phyloP scores from a whole-genome alignment of 257 asterid species.

The Ehretia macrophylla region DNA sequence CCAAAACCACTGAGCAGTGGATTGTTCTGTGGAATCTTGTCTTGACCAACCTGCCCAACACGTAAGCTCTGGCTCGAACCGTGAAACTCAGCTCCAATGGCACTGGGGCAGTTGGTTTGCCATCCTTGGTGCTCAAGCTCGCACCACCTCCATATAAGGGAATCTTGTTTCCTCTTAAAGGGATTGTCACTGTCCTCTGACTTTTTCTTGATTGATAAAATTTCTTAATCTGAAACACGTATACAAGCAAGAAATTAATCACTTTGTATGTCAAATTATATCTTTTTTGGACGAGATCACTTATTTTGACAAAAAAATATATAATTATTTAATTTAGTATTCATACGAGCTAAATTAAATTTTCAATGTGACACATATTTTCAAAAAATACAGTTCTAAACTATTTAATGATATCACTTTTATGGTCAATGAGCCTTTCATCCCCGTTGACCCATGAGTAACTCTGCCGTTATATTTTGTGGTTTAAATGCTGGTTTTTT shows the following conservation, averaged over 20 bases:
- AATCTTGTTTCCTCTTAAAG: constrained; percentile 40
- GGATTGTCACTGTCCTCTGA: constrained; percentile 44
- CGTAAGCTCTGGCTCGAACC: constrained; percentile 71
- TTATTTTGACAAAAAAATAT: no score
- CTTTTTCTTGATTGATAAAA: constrained; percentile 79
- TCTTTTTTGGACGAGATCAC: no score
- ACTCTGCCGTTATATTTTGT: no score
- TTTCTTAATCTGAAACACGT: constrained; percentile 42
- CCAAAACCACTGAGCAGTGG: constrained; percentile 50
- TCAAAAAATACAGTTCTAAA: no score
- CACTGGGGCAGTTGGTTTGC: constrained; percentile 56
- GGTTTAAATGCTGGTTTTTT: no score
- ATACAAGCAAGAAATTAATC: not conserved
- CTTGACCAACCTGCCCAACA: constrained; percentile 73
- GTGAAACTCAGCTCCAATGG: constrained; percentile 47
- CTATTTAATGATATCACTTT: no score
- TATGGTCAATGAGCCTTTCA: no score
- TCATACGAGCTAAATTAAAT: no score
- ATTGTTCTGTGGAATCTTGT: constrained; percentile 58
- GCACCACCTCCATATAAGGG: constrained; percentile 91
- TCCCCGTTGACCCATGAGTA: no score
- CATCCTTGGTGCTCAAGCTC: constrained; percentile 44
- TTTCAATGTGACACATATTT: no score
- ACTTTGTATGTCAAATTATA: no score
- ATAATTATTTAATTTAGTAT: no score